phyloP scores from a whole-genome alignment of 345 rosid species.

The Dovyalis caffra region DNA sequence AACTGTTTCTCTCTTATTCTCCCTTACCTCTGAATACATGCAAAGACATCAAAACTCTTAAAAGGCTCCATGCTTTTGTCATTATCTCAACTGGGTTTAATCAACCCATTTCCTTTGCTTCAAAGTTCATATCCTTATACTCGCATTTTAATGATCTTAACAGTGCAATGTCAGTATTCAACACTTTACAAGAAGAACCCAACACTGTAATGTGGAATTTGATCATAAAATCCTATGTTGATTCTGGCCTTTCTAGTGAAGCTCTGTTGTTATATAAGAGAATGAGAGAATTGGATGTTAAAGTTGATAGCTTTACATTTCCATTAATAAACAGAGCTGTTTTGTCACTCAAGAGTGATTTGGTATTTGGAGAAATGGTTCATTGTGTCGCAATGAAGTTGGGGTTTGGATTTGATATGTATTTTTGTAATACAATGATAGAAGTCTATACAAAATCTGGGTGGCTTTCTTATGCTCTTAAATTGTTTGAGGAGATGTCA shows the following conservation, averaged over 20 bases:
- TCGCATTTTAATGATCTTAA: slow-evolving; percentile 15
- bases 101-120: background rate
- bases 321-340: slow-evolving; percentile 32
- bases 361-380: slow-evolving; percentile 14
- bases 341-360: slow-evolving; percentile 2
- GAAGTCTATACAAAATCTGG: too few species aligned
- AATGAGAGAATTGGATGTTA: slow-evolving; percentile 26
- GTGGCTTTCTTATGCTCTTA: slow-evolving; percentile 7
- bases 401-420: slow-evolving; percentile 36
- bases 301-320: slow-evolving; percentile 34
- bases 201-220: slow-evolving; percentile 28
- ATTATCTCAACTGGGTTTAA: slow-evolving; percentile 1
- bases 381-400: slow-evolving; percentile 34
- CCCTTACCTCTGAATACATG: slow-evolving; percentile 20
- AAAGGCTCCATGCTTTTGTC: slow-evolving; percentile 20
- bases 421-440: slow-evolving; percentile 42
- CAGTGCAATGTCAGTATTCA: slow-evolving; percentile 18
- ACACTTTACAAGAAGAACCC: background rate
- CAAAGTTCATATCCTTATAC: slow-evolving; percentile 21
- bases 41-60: slow-evolving; percentile 7
- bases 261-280: slow-evolving; percentile 26
- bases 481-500: slow-evolving; percentile 34
- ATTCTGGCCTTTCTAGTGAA: slow-evolving; percentile 7
- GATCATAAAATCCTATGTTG: slow-evolving; percentile 25
- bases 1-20: background rate